Conservation (phyloP, 345 rosid genomes). For the Linum tenue region DNA sequence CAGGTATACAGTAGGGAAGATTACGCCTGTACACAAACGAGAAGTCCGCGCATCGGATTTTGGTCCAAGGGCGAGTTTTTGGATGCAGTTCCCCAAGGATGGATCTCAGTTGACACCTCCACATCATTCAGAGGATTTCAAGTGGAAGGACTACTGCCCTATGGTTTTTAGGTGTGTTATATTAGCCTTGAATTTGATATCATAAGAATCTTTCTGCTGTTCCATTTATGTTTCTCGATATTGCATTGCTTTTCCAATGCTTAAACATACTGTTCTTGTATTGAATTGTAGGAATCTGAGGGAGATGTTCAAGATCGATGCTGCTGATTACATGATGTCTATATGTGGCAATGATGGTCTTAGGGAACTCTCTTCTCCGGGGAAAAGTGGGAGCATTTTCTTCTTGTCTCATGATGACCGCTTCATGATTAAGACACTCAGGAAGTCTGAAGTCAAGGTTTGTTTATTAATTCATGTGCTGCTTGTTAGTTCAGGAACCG, state of each 20-base stretch:
- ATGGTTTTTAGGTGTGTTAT: slow-evolving; percentile 87
- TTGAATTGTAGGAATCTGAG: slow-evolving; percentile 61
- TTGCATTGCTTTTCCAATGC: slow-evolving; percentile 7
- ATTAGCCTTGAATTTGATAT: slow-evolving; percentile 8
- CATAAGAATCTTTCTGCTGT: slow-evolving; percentile 2
- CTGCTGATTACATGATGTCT: slow-evolving; percentile 99
- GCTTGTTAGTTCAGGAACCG: not conserved
- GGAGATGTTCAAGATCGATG: slow-evolving; percentile 98
- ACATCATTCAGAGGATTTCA: slow-evolving; percentile 87
- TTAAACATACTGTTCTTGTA: slow-evolving; percentile 12
- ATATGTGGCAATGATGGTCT: slow-evolving; percentile 98
- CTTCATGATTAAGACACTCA: slow-evolving; percentile 96
- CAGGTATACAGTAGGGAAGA: slow-evolving; percentile 97
- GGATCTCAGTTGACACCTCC: slow-evolving; percentile 91
- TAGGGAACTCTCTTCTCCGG: slow-evolving; percentile 96
- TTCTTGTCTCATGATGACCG: slow-evolving; percentile 94
- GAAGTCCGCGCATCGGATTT: slow-evolving; percentile 85
- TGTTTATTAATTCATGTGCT: slow-evolving; percentile 14
- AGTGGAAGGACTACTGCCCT: slow-evolving; percentile 98
- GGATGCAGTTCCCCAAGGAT: slow-evolving; percentile 89
- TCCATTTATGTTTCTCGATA: slow-evolving; percentile 5
- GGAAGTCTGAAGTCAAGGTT: slow-evolving; percentile 97
- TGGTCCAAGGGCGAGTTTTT: slow-evolving; percentile 92
- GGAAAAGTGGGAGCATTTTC: slow-evolving; percentile 94
- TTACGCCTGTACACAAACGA: slow-evolving; percentile 85